Percentiles rank a stretch among this genome's conserved stretches.
These are phyloP conservation scores for Panicum hallii DNA, from an alignment of 202 grass and related monocot species.

Conservation along the genomic window DNA sequence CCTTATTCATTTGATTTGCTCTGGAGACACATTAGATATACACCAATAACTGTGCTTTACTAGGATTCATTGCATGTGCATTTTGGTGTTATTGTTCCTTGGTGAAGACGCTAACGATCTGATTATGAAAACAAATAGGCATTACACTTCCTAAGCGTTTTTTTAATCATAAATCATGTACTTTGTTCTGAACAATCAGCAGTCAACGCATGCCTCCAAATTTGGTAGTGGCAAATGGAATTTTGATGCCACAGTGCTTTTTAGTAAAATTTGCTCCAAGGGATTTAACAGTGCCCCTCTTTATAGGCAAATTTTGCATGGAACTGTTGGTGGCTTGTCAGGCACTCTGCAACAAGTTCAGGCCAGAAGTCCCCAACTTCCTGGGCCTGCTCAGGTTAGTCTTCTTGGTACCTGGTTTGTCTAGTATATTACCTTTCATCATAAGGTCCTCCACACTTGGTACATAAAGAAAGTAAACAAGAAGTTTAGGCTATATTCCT, in stretches of 20 bases:
- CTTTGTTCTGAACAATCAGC: background rate
- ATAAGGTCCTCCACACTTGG: background rate
- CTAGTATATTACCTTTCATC: conserved; percentile 5
- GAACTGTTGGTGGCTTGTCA: conserved; percentile 77
- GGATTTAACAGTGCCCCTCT: conserved; percentile 38
- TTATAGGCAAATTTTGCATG: conserved; percentile 90
- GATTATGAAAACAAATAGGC: background rate
- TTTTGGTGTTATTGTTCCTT: conserved; percentile 23
- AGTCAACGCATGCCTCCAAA: background rate
- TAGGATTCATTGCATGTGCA: background rate
- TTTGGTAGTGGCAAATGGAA: conserved; percentile 3
- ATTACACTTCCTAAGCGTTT: background rate
- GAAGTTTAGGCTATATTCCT: conserved; percentile 23
- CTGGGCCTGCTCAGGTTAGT: conserved; percentile 78
- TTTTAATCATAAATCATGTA: conserved; percentile 10
- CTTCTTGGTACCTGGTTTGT: conserved; percentile 36
- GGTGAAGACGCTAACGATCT: background rate
- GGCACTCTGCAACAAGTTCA: conserved; percentile 90
- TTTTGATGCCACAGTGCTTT: conserved; percentile 12
- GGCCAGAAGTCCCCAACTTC: conserved; percentile 82
- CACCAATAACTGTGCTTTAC: background rate
- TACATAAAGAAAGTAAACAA: background rate
- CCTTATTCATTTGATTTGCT: background rate
- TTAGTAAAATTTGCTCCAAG: conserved; percentile 7
- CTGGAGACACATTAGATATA: background rate